Evolutionary conservation across 495 filamentous ascomycete species (phyloP), one percentile per base, ranked within the genome.

Genomic region (Lentithecium fluviatile): DNA sequence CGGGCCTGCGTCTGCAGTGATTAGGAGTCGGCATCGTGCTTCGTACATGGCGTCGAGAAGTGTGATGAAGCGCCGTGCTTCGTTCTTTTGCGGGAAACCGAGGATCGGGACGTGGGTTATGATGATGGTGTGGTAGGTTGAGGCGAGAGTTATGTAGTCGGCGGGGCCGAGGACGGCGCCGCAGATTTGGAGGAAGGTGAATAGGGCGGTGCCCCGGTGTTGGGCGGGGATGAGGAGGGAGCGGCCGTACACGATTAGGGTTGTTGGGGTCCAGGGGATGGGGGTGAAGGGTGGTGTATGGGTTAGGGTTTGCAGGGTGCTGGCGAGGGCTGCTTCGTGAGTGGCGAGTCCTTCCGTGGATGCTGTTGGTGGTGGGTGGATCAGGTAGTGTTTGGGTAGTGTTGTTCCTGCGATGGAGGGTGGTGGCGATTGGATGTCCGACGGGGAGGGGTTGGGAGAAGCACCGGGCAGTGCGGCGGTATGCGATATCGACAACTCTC

Each of bases 31-130:
- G 69, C 86, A 88, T 6, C 80, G 77, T 2, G 83, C 80, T 71
- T 89, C 88, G 71, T 89, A 89, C 6, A 89, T 72, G 0, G 86
- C 85, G 58, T 90, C 85, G 6, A 89, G 74, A 7, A 89, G 74
- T 2, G 86, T 89, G 67, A 89, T 89, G 70, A 90, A 79, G 7
- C 87, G 74, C 15, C 86, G 74, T 0, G 86, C 87, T 73, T 89
- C 86, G 70, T 88, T 89, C 71, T 87, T 88, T 69, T 83, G 82
- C 0, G 78, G 66, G 0, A 81, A 69, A 52, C 80, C 77, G 42
- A 89, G 74, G 17, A 83, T 64, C 0, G 86, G 86, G 24, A 89
- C 75, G 6, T 79, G 68, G 51, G 80, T 78, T 46, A 89, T 74
- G 66, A 89, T 80, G 51, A 90, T 74, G 0, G 86, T 88, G 69